Conservation (phyloP, 202 grass and related monocot species). For the Panicum hallii region DNA sequence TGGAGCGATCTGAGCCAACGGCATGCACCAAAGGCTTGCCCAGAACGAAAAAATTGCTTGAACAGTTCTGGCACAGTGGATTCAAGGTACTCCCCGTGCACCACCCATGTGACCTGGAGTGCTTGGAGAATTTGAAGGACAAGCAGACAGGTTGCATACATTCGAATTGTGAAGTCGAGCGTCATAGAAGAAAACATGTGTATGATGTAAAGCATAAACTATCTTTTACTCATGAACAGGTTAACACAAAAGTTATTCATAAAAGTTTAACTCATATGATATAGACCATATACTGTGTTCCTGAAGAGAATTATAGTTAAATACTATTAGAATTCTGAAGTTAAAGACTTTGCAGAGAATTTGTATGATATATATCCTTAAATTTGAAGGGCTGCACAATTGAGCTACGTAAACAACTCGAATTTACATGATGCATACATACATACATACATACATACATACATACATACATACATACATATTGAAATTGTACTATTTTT, state of each 20-base stretch:
- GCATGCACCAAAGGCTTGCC: constrained; percentile 56
- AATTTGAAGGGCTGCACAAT: not conserved
- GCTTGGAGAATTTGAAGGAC: not conserved
- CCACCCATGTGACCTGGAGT: constrained; percentile 78
- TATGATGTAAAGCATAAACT: not conserved
- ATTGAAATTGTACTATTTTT: not conserved
- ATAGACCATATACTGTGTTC: not conserved
- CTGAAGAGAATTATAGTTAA: not conserved
- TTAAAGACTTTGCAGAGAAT: not conserved
- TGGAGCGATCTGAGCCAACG: constrained; percentile 63
- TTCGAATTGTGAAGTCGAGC: not conserved
- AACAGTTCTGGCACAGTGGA: constrained; percentile 44
- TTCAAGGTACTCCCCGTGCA: constrained; percentile 64
- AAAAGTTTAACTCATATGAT: not conserved
- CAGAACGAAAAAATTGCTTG: constrained; percentile 58
- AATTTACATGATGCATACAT: too few species aligned
- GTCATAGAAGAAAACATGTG: not conserved
- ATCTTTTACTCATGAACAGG: not conserved
- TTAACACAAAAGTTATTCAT: not conserved
- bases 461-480: not conserved
- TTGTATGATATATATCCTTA: not conserved
- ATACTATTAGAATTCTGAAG: not conserved
- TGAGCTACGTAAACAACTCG: not conserved
- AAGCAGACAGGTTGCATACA: not conserved
- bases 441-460: too few species aligned